A percentile compares a stretch with the other conserved stretches of the same genome.
phyloP scores from a whole-genome alignment of 2,329 filamentous ascomycete genomes.

The Coleophoma cylindrospora region DNA sequence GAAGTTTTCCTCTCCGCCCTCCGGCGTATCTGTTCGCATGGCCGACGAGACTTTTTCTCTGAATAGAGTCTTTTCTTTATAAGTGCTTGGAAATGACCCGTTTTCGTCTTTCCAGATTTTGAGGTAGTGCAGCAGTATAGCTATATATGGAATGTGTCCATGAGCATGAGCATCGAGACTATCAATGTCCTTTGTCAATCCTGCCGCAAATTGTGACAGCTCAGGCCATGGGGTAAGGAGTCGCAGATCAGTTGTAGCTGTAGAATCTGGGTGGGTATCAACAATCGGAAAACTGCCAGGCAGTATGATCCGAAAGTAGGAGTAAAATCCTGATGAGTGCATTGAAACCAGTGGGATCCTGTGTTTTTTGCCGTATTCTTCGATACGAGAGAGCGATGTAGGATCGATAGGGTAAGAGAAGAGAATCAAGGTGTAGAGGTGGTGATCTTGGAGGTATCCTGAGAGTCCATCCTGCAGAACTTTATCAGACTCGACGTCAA shows the following conservation, averaged over 20 bases:
- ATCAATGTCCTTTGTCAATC: constrained; percentile 66
- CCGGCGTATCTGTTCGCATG: constrained; percentile 66
- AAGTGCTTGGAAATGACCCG: constrained; percentile 64
- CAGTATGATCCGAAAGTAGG: constrained; percentile 76
- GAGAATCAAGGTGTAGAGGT: constrained; percentile 54
- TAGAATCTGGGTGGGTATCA: constrained; percentile 89
- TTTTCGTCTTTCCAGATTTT: constrained; percentile 73
- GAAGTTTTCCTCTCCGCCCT: constrained; percentile 94
- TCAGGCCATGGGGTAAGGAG: constrained; percentile 84
- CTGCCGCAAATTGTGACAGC: constrained; percentile 59
- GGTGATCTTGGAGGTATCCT: constrained; percentile 26
- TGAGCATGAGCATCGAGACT: constrained; percentile 73
- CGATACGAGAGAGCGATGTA: constrained; percentile 43
- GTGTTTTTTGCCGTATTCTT: constrained; percentile 44
- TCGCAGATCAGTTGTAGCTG: constrained; percentile 78
- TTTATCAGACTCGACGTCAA: background rate
- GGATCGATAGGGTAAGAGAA: constrained; percentile 53
- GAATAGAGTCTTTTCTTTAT: constrained; percentile 84
- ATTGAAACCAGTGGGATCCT: constrained; percentile 74
- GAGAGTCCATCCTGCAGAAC: constrained; percentile 7
- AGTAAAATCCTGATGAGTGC: constrained; percentile 89
- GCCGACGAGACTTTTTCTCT: constrained; percentile 62
- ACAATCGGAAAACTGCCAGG: constrained; percentile 84
- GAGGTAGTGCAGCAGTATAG: constrained; percentile 77
- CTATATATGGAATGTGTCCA: constrained; percentile 84